Base-by-base conservation (phyloP, 78 protist species). In the Dictyostelium citrinum region DNA sequence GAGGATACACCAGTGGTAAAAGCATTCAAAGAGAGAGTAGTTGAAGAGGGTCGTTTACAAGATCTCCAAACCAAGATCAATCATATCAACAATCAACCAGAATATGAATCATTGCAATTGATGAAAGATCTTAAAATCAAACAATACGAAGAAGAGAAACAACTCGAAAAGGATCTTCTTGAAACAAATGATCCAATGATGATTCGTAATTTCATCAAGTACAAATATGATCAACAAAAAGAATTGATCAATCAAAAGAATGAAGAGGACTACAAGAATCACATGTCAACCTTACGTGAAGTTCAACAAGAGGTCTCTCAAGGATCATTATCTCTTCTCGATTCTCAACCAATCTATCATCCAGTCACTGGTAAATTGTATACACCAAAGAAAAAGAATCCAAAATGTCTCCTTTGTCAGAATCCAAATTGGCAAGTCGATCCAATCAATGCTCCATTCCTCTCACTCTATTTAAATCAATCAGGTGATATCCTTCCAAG, bases 401-500 rank as follows among this genome's bases (percentile, higher is more conserved):
- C 93, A n/a, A 78, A 88, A 22, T 88, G 93, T 78, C 33, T 88
- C 1, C 61, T 78, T 24, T 88, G 93, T 78, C 74, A 76, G 43
- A 79, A 88, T 58, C 83, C 75, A 77, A 46, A 82, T 31, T 88
- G 93, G 93, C 43, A 46, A n/a, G 81, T 88, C 11, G 85, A 76
- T 37, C 93, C 93, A 55, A 16, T 88, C 29, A 85, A 88, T 46
- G 27, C 80, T 31, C 93, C 93, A 61, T 78, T 88, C 60, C 43
- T 88, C 0, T 29, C 68, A 0, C 12, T 88, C 22, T 88, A 88
- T 67, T 9, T 88, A 5, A 78, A 77, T 35, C 14, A 39, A 6
- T 43, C 31, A 1, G 93, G 93, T 67, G 85, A 88, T 78, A 78
- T 88, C 35, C 27, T 88, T 10, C 93, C 93, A 67, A 76, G 85